Evolutionary conservation across 495 filamentous ascomycete species (phyloP), one percentile per base, ranked within the genome.

Genomic region (Talaromyces proteolyticus): DNA sequence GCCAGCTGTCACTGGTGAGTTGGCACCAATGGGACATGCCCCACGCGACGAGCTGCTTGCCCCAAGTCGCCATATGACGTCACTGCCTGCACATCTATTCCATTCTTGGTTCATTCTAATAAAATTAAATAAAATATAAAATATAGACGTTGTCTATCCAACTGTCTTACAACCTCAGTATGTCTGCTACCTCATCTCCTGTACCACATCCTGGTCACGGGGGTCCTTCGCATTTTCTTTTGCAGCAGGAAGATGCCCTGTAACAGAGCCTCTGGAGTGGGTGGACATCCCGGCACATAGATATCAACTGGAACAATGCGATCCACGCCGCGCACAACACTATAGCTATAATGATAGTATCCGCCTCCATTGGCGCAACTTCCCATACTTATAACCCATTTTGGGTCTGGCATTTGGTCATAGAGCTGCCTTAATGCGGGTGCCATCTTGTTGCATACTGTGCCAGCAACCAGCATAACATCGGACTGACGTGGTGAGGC

Each of bases 391-490:
- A 95, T 82, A 37, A 95, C 91, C 91, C 91, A 95, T 57, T 85
- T 75, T 11, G 90, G 90, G 11, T 95, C 90, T 6, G 90, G 90
- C 90, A 95, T 95, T 76, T 95, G 90, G 64, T 95, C 90, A 68
- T 95, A 95, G 20, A 92, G 87, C 67, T 92, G 89, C 55, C 90
- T 74, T 63, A 95, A 71, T 4, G 90, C 91, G 12, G 90, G 89
- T 2, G 89, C 91, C 91, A 95, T 95, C 76, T 95, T 95, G 75
- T 95, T 95, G 42, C 88, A 91, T 29, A 95, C 78, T 2, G 90
- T 95, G 34, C 90, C 90, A 12, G 90, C 90, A 2, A 95, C 89
- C 55, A 95, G 93, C 90, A 95, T 95, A 50, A 95, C 88, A 69
- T 95, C 90, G 42, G 87, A 88, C 68, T 95, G 90, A 6, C 90